Conservation (phyloP, 2,329 filamentous ascomycete species). For the Diaporthe nobilis region DNA sequence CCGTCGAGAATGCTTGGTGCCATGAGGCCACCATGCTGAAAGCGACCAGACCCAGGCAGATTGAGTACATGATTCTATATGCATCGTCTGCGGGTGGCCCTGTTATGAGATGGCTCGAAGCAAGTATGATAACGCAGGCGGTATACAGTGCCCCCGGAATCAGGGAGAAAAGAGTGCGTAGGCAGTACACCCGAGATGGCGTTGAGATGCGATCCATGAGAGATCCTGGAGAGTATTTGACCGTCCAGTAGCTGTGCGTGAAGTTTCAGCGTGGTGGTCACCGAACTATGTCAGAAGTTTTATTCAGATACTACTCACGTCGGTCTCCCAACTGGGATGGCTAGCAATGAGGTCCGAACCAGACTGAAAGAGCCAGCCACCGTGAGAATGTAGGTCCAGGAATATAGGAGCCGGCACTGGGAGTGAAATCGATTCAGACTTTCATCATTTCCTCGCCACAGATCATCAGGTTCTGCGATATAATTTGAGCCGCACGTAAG, state of each 20-base stretch:
- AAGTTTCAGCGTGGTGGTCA: neutral
- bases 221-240: conserved; percentile 6
- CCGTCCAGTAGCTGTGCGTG: neutral
- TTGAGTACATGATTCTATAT: conserved; percentile 5
- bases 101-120: neutral
- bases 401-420: neutral
- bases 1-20: conserved; percentile 1
- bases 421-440: neutral
- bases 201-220: neutral
- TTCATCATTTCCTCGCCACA: neutral
- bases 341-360: conserved; percentile 7
- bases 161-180: neutral
- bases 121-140: neutral
- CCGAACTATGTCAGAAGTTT: neutral
- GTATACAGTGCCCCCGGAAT: neutral
- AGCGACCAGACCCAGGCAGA: conserved; percentile 1
- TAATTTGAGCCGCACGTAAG: neutral
- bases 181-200: neutral
- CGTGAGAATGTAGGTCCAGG: neutral
- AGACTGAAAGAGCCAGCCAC: conserved; percentile 5
- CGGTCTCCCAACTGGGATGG: neutral
- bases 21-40: conserved; percentile 11
- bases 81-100: conserved; percentile 6
- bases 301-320: neutral
- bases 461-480: neutral